phyloP scores from a whole-genome alignment of 1,284 basidiomycete genomes.

The Leccinum subrobustum region DNA sequence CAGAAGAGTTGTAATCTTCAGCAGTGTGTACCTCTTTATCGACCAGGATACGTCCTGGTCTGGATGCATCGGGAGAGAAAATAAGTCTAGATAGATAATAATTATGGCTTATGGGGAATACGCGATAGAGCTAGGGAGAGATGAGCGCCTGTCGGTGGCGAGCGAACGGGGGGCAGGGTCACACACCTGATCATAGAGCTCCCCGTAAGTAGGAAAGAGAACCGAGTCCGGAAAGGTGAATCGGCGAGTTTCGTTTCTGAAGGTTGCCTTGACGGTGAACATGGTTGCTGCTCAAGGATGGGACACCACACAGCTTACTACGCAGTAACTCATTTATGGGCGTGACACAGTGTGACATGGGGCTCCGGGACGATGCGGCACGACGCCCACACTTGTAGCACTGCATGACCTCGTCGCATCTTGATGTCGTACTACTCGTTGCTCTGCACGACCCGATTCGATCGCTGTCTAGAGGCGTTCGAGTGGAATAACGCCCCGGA shows the following conservation, averaged over 20 bases:
- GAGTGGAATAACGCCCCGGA: constrained; percentile 58
- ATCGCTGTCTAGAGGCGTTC: constrained; percentile 44
- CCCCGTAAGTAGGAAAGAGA: constrained; percentile 43
- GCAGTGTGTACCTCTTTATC: constrained; percentile 55
- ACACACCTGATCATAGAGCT: constrained; percentile 45
- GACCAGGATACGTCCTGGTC: constrained; percentile 55
- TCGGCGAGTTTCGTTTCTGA: constrained; percentile 49
- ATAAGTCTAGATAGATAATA: constrained; percentile 65
- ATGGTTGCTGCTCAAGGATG: constrained; percentile 35
- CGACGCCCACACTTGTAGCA: neutral
- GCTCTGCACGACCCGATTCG: constrained; percentile 44
- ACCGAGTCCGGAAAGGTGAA: constrained; percentile 41
- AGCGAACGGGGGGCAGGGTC: constrained; percentile 5
- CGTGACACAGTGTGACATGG: constrained; percentile 26
- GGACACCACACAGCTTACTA: constrained; percentile 20
- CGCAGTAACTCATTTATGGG: constrained; percentile 18
- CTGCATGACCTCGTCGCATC: neutral
- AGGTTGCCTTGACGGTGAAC: constrained; percentile 57
- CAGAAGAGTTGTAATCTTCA: constrained; percentile 54
- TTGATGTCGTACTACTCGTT: constrained; percentile 10
- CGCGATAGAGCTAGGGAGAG: constrained; percentile 54
- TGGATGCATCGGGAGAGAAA: constrained; percentile 56
- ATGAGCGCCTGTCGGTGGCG: constrained; percentile 17
- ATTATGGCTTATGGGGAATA: constrained; percentile 59
- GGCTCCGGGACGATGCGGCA: neutral